A percentile compares a stretch with the other conserved stretches of the same genome.
Conservation (phyloP, 495 filamentous ascomycete genomes). For the Neurospora discreta region DNA sequence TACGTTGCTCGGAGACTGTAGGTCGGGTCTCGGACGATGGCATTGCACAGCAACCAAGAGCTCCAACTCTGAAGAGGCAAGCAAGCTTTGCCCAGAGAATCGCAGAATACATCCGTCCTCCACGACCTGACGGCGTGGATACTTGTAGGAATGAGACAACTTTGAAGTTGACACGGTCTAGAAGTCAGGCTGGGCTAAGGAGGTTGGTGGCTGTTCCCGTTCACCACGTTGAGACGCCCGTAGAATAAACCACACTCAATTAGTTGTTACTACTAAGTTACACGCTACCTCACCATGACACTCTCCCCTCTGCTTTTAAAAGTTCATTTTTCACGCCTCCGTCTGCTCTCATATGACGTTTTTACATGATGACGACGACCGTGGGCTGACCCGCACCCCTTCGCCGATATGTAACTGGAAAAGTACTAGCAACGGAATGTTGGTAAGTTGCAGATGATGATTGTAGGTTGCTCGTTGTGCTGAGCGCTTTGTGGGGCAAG, state of each 20-base stretch:
- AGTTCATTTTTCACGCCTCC: too few species aligned
- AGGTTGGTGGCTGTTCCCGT: background rate
- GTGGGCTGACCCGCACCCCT: too few species aligned
- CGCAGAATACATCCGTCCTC: conserved; percentile 20
- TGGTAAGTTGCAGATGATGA: too few species aligned
- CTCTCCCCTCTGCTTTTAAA: background rate
- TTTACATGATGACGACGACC: background rate
- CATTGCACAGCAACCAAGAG: conserved; percentile 1
- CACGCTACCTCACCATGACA: background rate
- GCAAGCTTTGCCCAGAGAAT: conserved; percentile 17
- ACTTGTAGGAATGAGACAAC: background rate
- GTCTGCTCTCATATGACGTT: too few species aligned
- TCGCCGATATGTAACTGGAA: too few species aligned
- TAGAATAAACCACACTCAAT: background rate
- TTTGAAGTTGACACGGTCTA: background rate
- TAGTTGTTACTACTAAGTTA: too few species aligned
- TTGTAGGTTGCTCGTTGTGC: too few species aligned
- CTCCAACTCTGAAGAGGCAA: conserved; percentile 10
- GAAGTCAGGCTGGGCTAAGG: background rate
- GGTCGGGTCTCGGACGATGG: background rate
- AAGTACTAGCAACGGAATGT: too few species aligned
- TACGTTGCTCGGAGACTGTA: background rate
- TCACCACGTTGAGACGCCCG: background rate
- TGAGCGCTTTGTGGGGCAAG: too few species aligned
- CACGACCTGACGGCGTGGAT: background rate